A percentile compares a stretch with the other conserved stretches of the same genome.
Evolutionary conservation across 2,329 filamentous ascomycete species (phyloP).

Genomic region (Graphilbum sp.): DNA sequence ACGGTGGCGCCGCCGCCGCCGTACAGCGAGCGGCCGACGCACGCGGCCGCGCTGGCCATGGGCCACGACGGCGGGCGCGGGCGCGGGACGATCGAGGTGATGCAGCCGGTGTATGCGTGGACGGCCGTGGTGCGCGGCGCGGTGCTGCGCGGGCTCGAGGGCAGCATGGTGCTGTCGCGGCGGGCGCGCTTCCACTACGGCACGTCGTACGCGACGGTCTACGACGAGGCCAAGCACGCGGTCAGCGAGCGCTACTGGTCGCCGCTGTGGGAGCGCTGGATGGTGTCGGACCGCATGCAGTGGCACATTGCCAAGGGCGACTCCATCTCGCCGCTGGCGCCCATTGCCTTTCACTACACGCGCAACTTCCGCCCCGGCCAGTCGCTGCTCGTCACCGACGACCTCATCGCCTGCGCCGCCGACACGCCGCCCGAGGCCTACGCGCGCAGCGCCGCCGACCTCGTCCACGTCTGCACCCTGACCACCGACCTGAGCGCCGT

Average conservation of each 20-base stretch:
- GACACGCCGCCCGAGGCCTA: constrained; percentile 48
- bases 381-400: constrained; percentile 62
- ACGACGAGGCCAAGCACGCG: constrained; percentile 58
- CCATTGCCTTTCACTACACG: constrained; percentile 72
- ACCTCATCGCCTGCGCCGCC: constrained; percentile 59
- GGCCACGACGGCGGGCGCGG: not conserved
- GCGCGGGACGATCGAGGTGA: constrained; percentile 47
- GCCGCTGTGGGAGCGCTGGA: constrained; percentile 66
- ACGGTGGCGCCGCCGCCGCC: constrained; percentile 31
- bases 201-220: constrained; percentile 66
- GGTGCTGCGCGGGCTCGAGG: constrained; percentile 57
- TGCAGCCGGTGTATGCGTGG: constrained; percentile 72
- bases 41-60: constrained; percentile 22
- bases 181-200: constrained; percentile 65
- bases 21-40: constrained; percentile 55
- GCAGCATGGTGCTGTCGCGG: constrained; percentile 62
- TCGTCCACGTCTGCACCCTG: constrained; percentile 61
- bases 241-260: constrained; percentile 64
- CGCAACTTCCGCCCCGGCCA: constrained; percentile 70
- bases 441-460: constrained; percentile 26
- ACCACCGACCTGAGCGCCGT: constrained; percentile 68
- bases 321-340: constrained; percentile 54
- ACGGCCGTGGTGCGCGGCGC: constrained; percentile 66
- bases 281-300: constrained; percentile 71
- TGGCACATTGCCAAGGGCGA: constrained; percentile 75